These are phyloP conservation scores for Umbilicaria muhlenbergii DNA, from an alignment of 495 filamentous ascomycete species.

Conservation along the genomic window DNA sequence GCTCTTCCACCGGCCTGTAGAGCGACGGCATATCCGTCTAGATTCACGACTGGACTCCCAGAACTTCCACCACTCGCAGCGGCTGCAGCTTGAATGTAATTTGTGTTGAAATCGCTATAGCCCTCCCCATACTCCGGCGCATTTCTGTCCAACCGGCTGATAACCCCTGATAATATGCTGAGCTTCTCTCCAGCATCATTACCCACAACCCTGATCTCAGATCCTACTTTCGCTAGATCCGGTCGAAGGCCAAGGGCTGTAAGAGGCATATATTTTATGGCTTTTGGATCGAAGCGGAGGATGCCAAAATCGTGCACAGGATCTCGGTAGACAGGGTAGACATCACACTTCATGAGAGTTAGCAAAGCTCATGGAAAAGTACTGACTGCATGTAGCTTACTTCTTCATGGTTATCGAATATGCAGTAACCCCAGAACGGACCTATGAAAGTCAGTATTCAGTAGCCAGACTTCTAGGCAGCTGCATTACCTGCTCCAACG, in stretches of 20 bases:
- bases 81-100: conserved; percentile 96
- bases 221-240: conserved; percentile 78
- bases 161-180: conserved; percentile 93
- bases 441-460: conserved; percentile 13
- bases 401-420: conserved; percentile 97
- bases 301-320: conserved; percentile 98
- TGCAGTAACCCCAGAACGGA: conserved; percentile 93
- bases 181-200: conserved; percentile 99
- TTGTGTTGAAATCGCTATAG: conserved; percentile 98
- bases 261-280: conserved; percentile 92
- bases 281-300: conserved; percentile 84
- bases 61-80: conserved; percentile 94
- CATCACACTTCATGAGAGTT: conserved; percentile 54
- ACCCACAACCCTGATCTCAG: conserved; percentile 90
- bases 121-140: conserved; percentile 96
- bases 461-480: too few species aligned
- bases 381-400: conserved; percentile 20
- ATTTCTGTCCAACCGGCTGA: conserved; percentile 88
- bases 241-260: conserved; percentile 65
- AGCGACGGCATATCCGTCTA: conserved; percentile 83
- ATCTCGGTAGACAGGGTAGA: conserved; percentile 94
- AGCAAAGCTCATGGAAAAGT: conserved; percentile 5
- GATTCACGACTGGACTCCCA: conserved; percentile 91
- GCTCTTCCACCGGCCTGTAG: conserved; percentile 87
- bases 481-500: conserved; percentile 49